A percentile compares a stretch with the other conserved stretches of the same genome.
Evolutionary conservation across 2,329 filamentous ascomycete genomes (phyloP).

Genomic region (Triangularia verruculosa): DNA sequence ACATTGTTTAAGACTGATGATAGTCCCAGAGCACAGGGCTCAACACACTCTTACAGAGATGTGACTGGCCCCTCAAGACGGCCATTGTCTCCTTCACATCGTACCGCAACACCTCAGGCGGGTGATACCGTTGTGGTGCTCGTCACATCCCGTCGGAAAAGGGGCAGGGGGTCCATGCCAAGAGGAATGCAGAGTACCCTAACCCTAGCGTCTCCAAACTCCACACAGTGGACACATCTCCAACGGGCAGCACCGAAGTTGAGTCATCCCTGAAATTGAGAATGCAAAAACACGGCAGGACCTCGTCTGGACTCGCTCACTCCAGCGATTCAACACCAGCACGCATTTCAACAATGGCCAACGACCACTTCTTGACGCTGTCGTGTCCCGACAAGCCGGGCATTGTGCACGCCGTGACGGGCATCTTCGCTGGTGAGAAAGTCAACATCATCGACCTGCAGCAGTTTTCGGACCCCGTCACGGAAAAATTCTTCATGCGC

Average conservation of each 20-base stretch:
- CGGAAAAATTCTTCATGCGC: constrained; percentile 81
- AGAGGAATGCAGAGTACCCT: not conserved
- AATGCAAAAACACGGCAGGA: not conserved
- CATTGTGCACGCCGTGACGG: constrained; percentile 82
- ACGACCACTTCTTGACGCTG: constrained; percentile 72
- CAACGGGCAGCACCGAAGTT: not conserved
- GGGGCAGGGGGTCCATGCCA: not conserved
- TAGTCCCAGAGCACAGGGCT: too few species aligned
- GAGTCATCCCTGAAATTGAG: constrained; percentile 3
- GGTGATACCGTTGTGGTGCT: not conserved
- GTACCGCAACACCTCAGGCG: not conserved
- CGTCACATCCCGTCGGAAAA: too few species aligned
- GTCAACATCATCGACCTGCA: constrained; percentile 83
- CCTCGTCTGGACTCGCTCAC: not conserved
- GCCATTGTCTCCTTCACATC: too few species aligned
- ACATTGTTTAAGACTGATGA: too few species aligned
- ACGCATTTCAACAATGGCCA: constrained; percentile 37
- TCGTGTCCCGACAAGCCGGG: constrained; percentile 82
- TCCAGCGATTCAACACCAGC: not conserved
- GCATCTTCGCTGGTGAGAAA: constrained; percentile 67
- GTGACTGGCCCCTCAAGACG: too few species aligned
- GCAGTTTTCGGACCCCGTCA: constrained; percentile 75
- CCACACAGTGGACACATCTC: constrained; percentile 12
- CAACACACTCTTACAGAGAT: too few species aligned
- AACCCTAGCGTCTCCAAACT: constrained; percentile 6